Evolutionary conservation across 176 grass and related monocot species (phyloP).

Genomic region (Oryza glumipatula): DNA sequence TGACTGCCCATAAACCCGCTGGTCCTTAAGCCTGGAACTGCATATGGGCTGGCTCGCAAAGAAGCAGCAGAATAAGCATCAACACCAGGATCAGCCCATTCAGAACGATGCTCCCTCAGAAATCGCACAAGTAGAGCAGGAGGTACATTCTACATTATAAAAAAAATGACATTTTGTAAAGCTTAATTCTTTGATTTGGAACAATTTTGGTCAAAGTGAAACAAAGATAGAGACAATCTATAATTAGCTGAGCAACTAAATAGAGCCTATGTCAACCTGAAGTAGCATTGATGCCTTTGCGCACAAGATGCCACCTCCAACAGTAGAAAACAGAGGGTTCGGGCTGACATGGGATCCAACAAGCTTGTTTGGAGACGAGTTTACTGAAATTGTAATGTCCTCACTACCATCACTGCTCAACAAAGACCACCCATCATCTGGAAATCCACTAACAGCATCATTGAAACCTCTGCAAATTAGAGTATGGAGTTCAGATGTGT

Average conservation of each 20-base stretch:
- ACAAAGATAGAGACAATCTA: not conserved
- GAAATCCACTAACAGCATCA: constrained; percentile 92
- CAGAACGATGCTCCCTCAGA: constrained; percentile 93
- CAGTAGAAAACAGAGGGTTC: constrained; percentile 63
- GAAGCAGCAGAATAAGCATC: constrained; percentile 90
- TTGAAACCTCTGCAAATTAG: constrained; percentile 87
- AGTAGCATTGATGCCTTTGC: constrained; percentile 98
- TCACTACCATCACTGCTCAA: constrained; percentile 77
- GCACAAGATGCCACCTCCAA: constrained; percentile 80
- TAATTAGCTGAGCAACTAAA: constrained; percentile 8
- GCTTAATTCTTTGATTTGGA: not conserved
- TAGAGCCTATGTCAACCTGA: constrained; percentile 51
- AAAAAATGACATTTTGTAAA: constrained; percentile 9
- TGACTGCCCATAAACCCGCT: constrained; percentile 77
- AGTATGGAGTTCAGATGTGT: constrained; percentile 20
- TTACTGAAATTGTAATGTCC: constrained; percentile 84
- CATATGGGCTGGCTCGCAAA: constrained; percentile 67
- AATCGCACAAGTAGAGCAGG: constrained; percentile 87
- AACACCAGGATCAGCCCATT: constrained; percentile 94
- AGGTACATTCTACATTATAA: constrained; percentile 77
- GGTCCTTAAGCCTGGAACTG: constrained; percentile 75
- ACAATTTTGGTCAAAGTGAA: not conserved
- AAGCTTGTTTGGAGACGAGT: constrained; percentile 82
- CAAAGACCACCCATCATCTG: constrained; percentile 93
- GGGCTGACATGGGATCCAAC: constrained; percentile 58